Percentiles rank a stretch among this genome's conserved stretches.
These are phyloP conservation scores for Trichoderma oligosporum DNA, from an alignment of 2,329 filamentous ascomycete species.

Conservation along the genomic window DNA sequence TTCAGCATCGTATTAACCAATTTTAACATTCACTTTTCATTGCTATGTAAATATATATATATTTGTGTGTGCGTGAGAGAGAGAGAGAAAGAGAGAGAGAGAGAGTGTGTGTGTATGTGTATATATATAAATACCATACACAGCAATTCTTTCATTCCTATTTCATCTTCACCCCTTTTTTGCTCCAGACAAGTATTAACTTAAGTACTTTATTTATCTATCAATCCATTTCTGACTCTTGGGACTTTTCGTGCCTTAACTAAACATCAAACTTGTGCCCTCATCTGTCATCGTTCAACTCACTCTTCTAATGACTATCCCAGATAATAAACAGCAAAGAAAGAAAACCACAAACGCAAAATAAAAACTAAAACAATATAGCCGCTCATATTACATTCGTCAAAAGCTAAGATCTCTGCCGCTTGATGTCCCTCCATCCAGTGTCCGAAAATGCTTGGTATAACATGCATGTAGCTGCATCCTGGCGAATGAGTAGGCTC, in stretches of 20 bases:
- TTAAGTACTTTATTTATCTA: constrained; percentile 10
- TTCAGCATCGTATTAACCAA: no score
- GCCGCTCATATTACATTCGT: constrained; percentile 18
- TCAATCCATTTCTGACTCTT: neutral
- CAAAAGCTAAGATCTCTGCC: neutral
- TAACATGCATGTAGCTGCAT: constrained; percentile 6
- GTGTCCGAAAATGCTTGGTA: constrained; percentile 3
- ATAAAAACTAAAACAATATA: neutral
- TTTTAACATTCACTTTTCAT: no score
- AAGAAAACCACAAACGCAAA: neutral
- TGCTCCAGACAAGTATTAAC: no score
- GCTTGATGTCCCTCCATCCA: neutral
- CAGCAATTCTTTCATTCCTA: no score
- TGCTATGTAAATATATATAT: no score
- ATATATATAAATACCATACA: no score
- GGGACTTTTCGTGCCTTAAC: neutral
- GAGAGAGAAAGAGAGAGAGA: no score
- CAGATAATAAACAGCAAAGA: neutral
- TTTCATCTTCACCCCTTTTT: no score
- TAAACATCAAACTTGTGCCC: constrained; percentile 2
- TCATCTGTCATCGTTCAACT: neutral
- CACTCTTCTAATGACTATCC: constrained; percentile 9
- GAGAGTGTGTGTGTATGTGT: no score
- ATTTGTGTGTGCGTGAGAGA: no score
- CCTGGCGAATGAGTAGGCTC: neutral